Evolutionary conservation across 2,329 filamentous ascomycete genomes (phyloP).

Genomic region (Colletotrichum acutatum): DNA sequence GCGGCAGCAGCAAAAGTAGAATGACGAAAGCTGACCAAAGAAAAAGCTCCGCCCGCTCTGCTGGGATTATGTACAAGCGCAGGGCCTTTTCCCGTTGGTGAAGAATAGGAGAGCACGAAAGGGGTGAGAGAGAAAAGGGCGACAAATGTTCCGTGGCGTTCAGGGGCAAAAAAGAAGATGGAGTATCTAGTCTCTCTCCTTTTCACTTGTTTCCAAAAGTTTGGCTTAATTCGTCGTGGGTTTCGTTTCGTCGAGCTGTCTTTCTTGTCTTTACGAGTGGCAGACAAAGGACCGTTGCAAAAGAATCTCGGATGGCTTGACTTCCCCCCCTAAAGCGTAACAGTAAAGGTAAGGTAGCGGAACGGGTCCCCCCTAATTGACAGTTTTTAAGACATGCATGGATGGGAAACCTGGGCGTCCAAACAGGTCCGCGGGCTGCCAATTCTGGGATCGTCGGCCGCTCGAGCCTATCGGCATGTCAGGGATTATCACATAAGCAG

Average conservation of each 20-base stretch:
- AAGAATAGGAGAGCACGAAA: not conserved
- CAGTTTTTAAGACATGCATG: constrained; percentile 34
- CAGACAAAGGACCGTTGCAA: constrained; percentile 30
- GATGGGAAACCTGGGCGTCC: constrained; percentile 21
- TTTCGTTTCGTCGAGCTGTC: constrained; percentile 13
- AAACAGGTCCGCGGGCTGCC: constrained; percentile 24
- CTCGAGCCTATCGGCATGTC: constrained; percentile 27
- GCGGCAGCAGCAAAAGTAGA: not conserved
- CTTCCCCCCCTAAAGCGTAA: constrained; percentile 3
- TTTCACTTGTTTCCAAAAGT: not conserved
- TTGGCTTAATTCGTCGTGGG: constrained; percentile 5
- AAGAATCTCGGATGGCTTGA: constrained; percentile 24
- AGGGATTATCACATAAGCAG: constrained; percentile 31
- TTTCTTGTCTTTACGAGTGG: constrained; percentile 17
- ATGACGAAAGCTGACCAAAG: constrained; percentile 4
- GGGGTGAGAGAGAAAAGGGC: not conserved
- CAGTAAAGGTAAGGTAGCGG: constrained; percentile 4
- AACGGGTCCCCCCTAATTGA: constrained; percentile 29
- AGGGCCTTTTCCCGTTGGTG: not conserved
- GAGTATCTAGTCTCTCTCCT: not conserved
- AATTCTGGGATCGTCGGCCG: constrained; percentile 29
- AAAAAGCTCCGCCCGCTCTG: constrained; percentile 13
- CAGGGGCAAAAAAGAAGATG: constrained; percentile 1
- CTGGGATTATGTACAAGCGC: constrained; percentile 12
- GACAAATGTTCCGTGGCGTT: not conserved